These are phyloP conservation scores for Saccharomycopsis lassenensis DNA, from an alignment of 805 yeast genomes.

Conservation along the genomic window DNA sequence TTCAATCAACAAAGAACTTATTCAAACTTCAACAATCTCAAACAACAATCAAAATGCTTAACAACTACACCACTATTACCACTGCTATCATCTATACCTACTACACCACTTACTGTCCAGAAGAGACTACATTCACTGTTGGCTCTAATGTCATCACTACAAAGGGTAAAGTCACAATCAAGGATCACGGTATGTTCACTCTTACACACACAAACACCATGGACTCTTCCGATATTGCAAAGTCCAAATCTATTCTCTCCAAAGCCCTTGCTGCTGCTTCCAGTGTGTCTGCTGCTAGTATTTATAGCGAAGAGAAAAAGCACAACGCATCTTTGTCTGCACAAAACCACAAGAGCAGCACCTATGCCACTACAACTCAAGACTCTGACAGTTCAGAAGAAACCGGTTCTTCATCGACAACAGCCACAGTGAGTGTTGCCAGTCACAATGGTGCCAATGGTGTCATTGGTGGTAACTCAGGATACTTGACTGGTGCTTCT, in stretches of 20 bases:
- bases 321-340: constrained; percentile 12
- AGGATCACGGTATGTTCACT: constrained; percentile 16
- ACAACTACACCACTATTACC: constrained; percentile 14
- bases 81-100: constrained; percentile 18
- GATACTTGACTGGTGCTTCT: constrained; percentile 8
- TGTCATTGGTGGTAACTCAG: constrained; percentile 4
- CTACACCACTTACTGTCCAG: constrained; percentile 13
- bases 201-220: constrained; percentile 14
- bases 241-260: constrained; percentile 12
- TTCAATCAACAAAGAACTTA: background rate
- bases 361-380: constrained; percentile 2
- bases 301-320: constrained; percentile 11
- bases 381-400: background rate
- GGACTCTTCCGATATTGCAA: constrained; percentile 11
- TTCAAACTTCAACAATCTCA: background rate
- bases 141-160: constrained; percentile 12
- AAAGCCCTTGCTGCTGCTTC: constrained; percentile 15
- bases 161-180: constrained; percentile 14
- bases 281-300: constrained; percentile 12
- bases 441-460: constrained; percentile 10
- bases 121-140: constrained; percentile 11
- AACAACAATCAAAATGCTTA: background rate
- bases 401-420: constrained; percentile 1
- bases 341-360: background rate
- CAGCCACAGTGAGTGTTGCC: constrained; percentile 1